A percentile compares a stretch with the other conserved stretches of the same genome.
These are phyloP conservation scores for Fraxinus sp. DNA, from an alignment of 305 asterid genomes.

Conservation along the genomic window DNA sequence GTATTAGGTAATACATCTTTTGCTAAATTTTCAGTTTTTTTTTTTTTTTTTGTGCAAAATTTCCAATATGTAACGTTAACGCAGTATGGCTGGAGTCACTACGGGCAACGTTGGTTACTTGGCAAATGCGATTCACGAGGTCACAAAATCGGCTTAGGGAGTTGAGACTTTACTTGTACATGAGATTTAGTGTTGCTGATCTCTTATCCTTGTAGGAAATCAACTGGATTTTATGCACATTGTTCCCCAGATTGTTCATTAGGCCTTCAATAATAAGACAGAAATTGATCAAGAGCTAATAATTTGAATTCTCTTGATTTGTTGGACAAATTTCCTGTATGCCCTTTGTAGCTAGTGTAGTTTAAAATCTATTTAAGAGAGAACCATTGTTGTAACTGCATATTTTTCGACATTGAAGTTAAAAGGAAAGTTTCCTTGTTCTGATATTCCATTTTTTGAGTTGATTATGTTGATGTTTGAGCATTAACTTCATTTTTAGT, in stretches of 20 bases:
- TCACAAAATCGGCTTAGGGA: constrained; percentile 62
- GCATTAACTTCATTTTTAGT: not conserved
- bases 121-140: constrained; percentile 90
- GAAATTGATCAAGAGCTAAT: constrained; percentile 1
- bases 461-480: not conserved
- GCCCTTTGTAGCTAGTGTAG: constrained; percentile 10
- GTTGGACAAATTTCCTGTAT: not conserved
- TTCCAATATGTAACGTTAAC: not conserved
- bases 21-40: not conserved
- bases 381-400: not conserved
- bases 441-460: not conserved
- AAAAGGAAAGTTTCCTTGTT: not conserved
- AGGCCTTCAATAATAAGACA: constrained; percentile 9
- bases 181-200: constrained; percentile 5
- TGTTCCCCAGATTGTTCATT: constrained; percentile 2
- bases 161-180: constrained; percentile 15
- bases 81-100: constrained; percentile 98
- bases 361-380: not conserved
- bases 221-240: constrained; percentile 16
- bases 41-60: not conserved
- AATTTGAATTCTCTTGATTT: constrained; percentile 1
- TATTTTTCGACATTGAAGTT: not conserved
- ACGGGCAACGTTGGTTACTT: constrained; percentile 82
- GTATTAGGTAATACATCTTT: constrained; percentile 62
- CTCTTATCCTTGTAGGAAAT: constrained; percentile 17